Base-by-base conservation (phyloP, 257 asterid genomes). In the Salvia rosmarinus region DNA sequence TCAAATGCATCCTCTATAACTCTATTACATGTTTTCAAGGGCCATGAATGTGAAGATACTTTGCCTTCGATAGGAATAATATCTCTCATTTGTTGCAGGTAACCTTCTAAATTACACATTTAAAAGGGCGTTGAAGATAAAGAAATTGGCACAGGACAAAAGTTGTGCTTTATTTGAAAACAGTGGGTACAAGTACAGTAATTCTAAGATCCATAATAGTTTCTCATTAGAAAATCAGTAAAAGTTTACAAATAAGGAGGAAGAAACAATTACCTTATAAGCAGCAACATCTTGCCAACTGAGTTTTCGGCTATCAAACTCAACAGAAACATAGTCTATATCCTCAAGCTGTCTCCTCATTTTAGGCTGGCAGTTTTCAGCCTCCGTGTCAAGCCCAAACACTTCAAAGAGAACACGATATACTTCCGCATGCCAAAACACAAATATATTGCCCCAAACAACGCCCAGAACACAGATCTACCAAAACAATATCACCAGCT, bases 401-500 rank as follows among this genome's bases (percentile, higher is more conserved):
- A 91, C 98, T 85, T 95, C 99, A 70, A 95, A 95, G 35, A 95
- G 96, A 63, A 91, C 91, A 50, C 99, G 95, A 67, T 91, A 95
- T 47, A 91, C 98, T 84, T 95, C 99, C 21, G 97, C 92, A 91
- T 83, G 69, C 99, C 98, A 81, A 89, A 95, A 76, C 99, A 95
- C 84, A 95, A 77, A 79, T 95, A 91, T 74, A 95, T 91, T 76
- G 98, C 97, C 63, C 98, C 99, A 87, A 95, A 95, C 83, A 95
- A 82, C 46, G 98, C 98, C 99, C 97, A 95, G 76, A 95, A 89
- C 25, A 95, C 98, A 50, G 97, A 90, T 77, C 99, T 95, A 89
- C 49, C 75, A 80, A 44, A 50, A 68, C 17, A 74, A 71, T 34
- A 75, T 67, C 66, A 56, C 20, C 10, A 12, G 30, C 37, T 54